Conservation (phyloP, 495 filamentous ascomycete genomes). For the Aspergillus homomorphus region DNA sequence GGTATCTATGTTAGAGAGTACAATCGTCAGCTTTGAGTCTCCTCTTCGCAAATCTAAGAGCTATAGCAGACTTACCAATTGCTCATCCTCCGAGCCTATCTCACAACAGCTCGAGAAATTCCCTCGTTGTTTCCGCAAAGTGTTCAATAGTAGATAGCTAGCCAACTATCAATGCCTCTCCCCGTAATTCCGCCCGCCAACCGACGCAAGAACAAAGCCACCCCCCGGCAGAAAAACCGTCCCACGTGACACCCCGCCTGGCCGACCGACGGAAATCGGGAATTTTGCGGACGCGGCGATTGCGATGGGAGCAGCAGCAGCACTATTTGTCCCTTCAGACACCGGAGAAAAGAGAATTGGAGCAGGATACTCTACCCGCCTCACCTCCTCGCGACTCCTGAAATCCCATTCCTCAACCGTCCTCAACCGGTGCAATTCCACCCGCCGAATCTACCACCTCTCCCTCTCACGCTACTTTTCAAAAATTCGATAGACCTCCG, state of each 20-base stretch:
- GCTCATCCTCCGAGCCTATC: neutral
- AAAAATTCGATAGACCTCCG: neutral
- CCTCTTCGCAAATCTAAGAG: neutral
- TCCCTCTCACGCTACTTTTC: neutral
- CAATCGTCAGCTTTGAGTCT: neutral
- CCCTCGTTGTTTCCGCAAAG: neutral
- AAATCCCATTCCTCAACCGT: no score
- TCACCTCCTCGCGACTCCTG: no score
- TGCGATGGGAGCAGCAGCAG: neutral
- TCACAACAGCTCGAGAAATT: neutral
- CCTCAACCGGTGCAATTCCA: no score
- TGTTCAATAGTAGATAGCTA: neutral
- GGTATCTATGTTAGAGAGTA: neutral
- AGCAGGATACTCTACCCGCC: no score
- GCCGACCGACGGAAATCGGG: constrained; percentile 12
- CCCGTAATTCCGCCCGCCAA: constrained; percentile 7
- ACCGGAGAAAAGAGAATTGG: neutral
- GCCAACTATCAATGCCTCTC: neutral
- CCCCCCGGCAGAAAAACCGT: constrained; percentile 17
- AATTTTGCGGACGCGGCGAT: constrained; percentile 6
- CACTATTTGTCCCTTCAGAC: neutral
- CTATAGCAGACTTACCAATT: neutral
- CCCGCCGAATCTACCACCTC: no score
- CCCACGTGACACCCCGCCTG: constrained; percentile 27
- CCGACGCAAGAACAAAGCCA: neutral